Base-by-base conservation (phyloP, 2,329 filamentous ascomycete genomes). In the Cordyceps pruinosa region DNA sequence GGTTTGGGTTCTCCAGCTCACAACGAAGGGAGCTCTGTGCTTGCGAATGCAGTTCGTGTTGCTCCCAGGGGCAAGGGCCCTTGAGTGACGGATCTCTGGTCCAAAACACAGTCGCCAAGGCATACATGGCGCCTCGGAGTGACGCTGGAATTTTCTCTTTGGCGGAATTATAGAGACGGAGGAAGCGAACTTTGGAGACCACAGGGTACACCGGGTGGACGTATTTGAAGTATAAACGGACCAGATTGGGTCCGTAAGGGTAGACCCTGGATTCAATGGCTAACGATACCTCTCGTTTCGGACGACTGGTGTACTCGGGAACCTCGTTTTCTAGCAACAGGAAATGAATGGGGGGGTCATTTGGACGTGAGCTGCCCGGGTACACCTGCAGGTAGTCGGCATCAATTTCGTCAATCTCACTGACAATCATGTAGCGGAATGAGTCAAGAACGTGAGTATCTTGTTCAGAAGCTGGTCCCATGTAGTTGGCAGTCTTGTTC, bases 1-100 rank as follows among this genome's bases (percentile, higher is more conserved):
- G 65, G 30, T 77, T 76, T 0, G 76, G 75, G 0, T 75, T 74
- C 41, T 78, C 74, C 0, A 78, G 66, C 58, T 79, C 76, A 2
- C 75, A 68, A 23, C 75, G 69, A 3, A 78, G 62, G 0, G 74
- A 72, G 25, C 69, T 67, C 49, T 77, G 73, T 1, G 75, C 74
- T 46, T 73, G 68, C 30, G 73, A 72, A 35, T 74, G 57, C 2
- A 75, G 66, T 54, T 75, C 69, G 26, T 75, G 70, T 60, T 78
- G 74, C 53, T 71, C 60, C 39, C 75, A 72, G 0, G 70, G 70
- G 6, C 69, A 66, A 2, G 68, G 60, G 3, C 59, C 62, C 5
- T 65, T 65, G 1, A 74, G 62, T 0, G 63, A 61, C 1, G 62
- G 58, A 23, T 75, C 73, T 25, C 68, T 66, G 7, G 66, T 60